Base-by-base conservation (phyloP, 768 basidiomycete genomes). In the Rhodotorula paludigena region DNA sequence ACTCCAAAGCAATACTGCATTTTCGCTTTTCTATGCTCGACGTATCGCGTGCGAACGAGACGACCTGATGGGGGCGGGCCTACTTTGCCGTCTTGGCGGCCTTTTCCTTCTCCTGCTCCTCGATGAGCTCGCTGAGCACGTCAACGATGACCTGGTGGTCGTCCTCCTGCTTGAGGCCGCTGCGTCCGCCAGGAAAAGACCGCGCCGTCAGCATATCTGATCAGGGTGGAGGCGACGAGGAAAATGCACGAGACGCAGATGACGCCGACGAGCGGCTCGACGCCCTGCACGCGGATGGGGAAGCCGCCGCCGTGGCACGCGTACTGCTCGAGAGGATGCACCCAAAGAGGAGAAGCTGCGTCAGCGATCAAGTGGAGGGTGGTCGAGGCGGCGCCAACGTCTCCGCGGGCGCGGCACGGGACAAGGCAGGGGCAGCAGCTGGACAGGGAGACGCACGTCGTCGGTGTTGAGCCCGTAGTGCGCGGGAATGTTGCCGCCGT, bases 71-170 rank as follows among this genome's bases (percentile, higher is more conserved):
- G n/a, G n/a, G n/a, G n/a, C n/a, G n/a, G n/a, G n/a, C n/a, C n/a
- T n/a, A n/a, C n/a, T n/a, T n/a, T n/a, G 30, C 49, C 20, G 32
- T 8, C 49, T 42, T 21, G 4, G 23, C 33, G 25, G 32, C 32
- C 23, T n/a, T 2, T 49, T 60, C 3, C 30, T 21, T 33, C 35
- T 45, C 33, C n/a, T 47, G 42, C 52, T 60, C 32, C 10, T 54
- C 33, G 44, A 68, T 60, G 58, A 56, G 51, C 57, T 63, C 59
- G 21, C 39, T 33, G 32, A 68, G 32, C 9, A 59, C 57, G 39
- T 68, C 67, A 38, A 60, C 67, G 39, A 68, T 68, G 18, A 58
- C 51, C 42, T 63, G 62, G 41, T 68, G 67, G 47, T 68, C 67
- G 20, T 68, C 67, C 35, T 68, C 67, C 42, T 68, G 67, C 28